Conservation (phyloP, 306 rosid species). For the Quercus cerris region DNA sequence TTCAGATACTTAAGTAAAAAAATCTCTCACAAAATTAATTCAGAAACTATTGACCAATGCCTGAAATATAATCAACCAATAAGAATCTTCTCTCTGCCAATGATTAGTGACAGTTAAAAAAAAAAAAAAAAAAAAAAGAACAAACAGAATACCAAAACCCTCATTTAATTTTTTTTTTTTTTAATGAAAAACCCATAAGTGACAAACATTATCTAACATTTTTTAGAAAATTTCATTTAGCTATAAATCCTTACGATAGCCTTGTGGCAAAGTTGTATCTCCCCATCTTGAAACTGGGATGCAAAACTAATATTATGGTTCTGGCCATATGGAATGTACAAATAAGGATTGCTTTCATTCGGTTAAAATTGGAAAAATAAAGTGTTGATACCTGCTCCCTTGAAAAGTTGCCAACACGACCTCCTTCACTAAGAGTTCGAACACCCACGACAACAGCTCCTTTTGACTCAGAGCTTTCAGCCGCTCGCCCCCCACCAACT, state of each 20-base stretch:
- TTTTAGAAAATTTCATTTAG: neutral
- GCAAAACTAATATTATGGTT: neutral
- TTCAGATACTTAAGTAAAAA: no score
- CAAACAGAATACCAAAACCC: neutral
- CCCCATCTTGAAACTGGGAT: neutral
- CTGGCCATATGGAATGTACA: neutral
- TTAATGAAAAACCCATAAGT: neutral
- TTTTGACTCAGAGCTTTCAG: slow-evolving; percentile 72
- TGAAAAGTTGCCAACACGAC: slow-evolving; percentile 94
- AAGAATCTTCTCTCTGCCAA: neutral
- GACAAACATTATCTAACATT: neutral
- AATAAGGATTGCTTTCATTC: neutral
- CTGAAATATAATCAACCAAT: neutral
- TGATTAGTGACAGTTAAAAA: neutral
- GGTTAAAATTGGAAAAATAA: neutral
- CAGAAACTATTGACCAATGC: neutral
- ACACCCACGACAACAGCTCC: slow-evolving; percentile 99
- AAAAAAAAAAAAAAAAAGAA: neutral
- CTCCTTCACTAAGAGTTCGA: slow-evolving; percentile 99
- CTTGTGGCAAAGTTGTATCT: neutral
- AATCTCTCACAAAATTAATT: neutral
- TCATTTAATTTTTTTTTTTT: neutral
- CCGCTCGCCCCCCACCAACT: slow-evolving; percentile 98
- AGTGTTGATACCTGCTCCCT: slow-evolving; percentile 80
- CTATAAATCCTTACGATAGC: neutral